Conservation (phyloP, 768 basidiomycete genomes). For the Termitomyces sp. region DNA sequence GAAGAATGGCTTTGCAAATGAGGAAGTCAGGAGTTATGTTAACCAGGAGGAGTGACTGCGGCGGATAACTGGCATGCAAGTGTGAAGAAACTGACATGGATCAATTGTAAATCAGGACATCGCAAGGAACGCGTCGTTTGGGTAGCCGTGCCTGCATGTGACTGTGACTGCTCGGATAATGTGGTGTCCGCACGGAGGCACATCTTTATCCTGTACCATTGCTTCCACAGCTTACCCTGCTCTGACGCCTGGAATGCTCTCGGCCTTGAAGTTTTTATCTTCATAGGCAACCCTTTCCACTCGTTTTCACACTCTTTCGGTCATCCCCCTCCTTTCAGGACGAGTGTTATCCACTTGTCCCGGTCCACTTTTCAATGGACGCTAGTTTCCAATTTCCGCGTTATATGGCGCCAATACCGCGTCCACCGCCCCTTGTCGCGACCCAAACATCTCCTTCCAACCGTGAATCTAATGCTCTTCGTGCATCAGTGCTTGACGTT, state of each 20-base stretch:
- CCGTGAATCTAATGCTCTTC: slow-evolving; percentile 54
- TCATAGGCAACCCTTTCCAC: neutral
- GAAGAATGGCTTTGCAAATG: neutral
- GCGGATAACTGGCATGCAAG: neutral
- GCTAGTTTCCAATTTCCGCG: slow-evolving; percentile 27
- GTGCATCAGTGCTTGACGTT: slow-evolving; percentile 71
- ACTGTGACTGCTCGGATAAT: neutral
- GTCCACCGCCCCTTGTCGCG: slow-evolving; percentile 14
- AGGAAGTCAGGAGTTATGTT: neutral
- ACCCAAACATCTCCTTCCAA: slow-evolving; percentile 14
- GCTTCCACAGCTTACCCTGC: neutral
- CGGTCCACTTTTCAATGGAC: slow-evolving; percentile 21
- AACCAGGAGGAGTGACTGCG: neutral
- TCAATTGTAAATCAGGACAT: neutral
- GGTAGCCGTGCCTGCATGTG: slow-evolving; percentile 6
- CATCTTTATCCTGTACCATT: neutral
- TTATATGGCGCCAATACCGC: slow-evolving; percentile 17
- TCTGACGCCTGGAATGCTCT: slow-evolving; percentile 2
- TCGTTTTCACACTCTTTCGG: slow-evolving; percentile 6
- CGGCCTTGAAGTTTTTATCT: neutral
- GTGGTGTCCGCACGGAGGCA: neutral
- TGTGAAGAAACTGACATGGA: neutral
- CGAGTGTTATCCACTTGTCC: slow-evolving; percentile 12
- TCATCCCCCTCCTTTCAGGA: neutral
- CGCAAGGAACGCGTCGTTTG: slow-evolving; percentile 2